Evolutionary conservation across 2,329 filamentous ascomycete species (phyloP).

Genomic region (Epichloe uncinata): DNA sequence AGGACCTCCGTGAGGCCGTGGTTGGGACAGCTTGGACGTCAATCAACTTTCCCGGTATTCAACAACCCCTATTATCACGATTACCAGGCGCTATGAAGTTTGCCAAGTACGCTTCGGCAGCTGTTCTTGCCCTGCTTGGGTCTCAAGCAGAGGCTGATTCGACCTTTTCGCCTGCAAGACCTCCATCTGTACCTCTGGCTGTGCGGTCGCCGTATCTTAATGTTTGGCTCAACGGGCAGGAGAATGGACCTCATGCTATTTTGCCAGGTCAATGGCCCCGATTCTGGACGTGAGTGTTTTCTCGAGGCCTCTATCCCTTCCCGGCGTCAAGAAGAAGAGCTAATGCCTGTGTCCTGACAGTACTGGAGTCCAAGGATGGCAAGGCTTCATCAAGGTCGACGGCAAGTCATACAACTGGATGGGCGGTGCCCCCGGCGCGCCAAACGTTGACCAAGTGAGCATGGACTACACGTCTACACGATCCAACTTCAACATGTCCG

Average conservation of each 20-base stretch:
- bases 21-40: slow-evolving; percentile 2
- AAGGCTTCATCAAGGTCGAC: slow-evolving; percentile 57
- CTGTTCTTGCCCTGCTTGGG: slow-evolving; percentile 9
- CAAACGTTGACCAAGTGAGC: slow-evolving; percentile 43
- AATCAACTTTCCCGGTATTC: slow-evolving; percentile 1
- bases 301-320: not conserved
- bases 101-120: slow-evolving; percentile 9
- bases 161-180: slow-evolving; percentile 49
- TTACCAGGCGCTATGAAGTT: slow-evolving; percentile 10
- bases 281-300: slow-evolving; percentile 48
- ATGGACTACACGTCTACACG: slow-evolving; percentile 60
- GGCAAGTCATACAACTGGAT: slow-evolving; percentile 52
- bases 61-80: slow-evolving; percentile 5
- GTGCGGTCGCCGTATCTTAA: slow-evolving; percentile 65
- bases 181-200: slow-evolving; percentile 57
- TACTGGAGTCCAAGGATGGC: slow-evolving; percentile 44
- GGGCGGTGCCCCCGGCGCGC: slow-evolving; percentile 39
- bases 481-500: slow-evolving; percentile 56
- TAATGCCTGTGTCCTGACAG: slow-evolving; percentile 21
- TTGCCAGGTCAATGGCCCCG: slow-evolving; percentile 56
- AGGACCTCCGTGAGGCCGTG: slow-evolving; percentile 2
- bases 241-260: slow-evolving; percentile 50
- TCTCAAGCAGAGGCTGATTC: slow-evolving; percentile 22
- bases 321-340: not conserved
- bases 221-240: slow-evolving; percentile 50